Percentiles rank a stretch among this genome's conserved stretches.
Evolutionary conservation across 2,329 filamentous ascomycete genomes (phyloP).

Genomic region (Pseudocercospora fuligena): DNA sequence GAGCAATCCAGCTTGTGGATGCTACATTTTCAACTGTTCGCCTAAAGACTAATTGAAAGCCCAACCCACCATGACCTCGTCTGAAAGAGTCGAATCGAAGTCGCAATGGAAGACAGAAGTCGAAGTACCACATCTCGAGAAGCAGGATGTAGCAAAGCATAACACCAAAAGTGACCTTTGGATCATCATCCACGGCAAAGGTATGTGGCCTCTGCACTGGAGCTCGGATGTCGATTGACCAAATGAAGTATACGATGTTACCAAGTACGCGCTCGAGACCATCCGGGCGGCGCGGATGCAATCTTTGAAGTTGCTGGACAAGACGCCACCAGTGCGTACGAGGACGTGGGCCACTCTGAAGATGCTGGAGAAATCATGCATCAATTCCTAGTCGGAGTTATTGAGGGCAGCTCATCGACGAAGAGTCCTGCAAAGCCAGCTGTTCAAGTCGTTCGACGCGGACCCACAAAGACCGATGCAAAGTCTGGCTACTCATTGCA

Average conservation of each 20-base stretch:
- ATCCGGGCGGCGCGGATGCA: constrained; percentile 91
- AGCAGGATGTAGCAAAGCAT: constrained; percentile 94
- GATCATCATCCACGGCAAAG: constrained; percentile 89
- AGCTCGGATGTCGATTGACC: neutral
- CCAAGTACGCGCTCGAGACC: constrained; percentile 94
- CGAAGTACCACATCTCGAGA: constrained; percentile 79
- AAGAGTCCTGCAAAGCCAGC: constrained; percentile 7
- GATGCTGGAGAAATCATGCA: constrained; percentile 51
- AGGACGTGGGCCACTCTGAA: constrained; percentile 70
- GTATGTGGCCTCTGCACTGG: constrained; percentile 11
- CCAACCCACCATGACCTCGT: constrained; percentile 12
- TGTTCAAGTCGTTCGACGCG: constrained; percentile 22
- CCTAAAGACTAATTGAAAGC: no score
- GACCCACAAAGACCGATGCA: constrained; percentile 6
- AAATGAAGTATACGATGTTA: constrained; percentile 74
- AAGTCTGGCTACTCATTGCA: constrained; percentile 11
- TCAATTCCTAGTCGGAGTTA: constrained; percentile 43
- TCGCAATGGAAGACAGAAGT: constrained; percentile 58
- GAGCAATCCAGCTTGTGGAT: no score
- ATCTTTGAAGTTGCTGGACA: constrained; percentile 96
- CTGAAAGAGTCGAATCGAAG: constrained; percentile 28
- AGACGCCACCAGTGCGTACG: constrained; percentile 90
- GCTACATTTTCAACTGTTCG: no score
- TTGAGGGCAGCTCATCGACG: constrained; percentile 32
- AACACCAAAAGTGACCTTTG: constrained; percentile 97